phyloP scores from a whole-genome alignment of 2,329 filamentous ascomycete genomes.

The Arthrinium phaeospermum region DNA sequence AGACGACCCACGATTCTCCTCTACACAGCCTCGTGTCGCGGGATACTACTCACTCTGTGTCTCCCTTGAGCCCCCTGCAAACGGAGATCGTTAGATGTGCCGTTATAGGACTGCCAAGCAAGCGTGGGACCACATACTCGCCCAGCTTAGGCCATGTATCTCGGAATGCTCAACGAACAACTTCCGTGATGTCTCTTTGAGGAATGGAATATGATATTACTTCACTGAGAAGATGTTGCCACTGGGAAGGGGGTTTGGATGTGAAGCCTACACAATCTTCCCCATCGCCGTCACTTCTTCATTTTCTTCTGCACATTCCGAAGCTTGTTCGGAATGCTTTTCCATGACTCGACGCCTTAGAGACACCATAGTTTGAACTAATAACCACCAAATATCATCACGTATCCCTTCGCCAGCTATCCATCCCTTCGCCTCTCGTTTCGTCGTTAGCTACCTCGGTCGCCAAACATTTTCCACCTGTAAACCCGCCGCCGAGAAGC shows the following conservation, averaged over 20 bases:
- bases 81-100: not conserved
- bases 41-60: not conserved
- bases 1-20: not conserved
- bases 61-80: not conserved
- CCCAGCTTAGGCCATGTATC: not conserved
- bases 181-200: not conserved
- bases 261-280: not conserved
- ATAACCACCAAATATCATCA: not conserved
- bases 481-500: too few species aligned
- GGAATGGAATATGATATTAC: too few species aligned
- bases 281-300: not conserved
- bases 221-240: not conserved
- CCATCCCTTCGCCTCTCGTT: not conserved
- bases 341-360: not conserved
- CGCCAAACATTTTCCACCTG: not conserved
- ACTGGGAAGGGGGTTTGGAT: not conserved
- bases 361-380: not conserved
- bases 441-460: not conserved
- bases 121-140: not conserved
- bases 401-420: not conserved
- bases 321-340: not conserved
- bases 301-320: not conserved
- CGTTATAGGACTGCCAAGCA: not conserved
- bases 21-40: conserved; percentile 3
- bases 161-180: not conserved